Base-by-base conservation (phyloP, 2,329 filamentous ascomycete genomes). In the Polychaeton citri region DNA sequence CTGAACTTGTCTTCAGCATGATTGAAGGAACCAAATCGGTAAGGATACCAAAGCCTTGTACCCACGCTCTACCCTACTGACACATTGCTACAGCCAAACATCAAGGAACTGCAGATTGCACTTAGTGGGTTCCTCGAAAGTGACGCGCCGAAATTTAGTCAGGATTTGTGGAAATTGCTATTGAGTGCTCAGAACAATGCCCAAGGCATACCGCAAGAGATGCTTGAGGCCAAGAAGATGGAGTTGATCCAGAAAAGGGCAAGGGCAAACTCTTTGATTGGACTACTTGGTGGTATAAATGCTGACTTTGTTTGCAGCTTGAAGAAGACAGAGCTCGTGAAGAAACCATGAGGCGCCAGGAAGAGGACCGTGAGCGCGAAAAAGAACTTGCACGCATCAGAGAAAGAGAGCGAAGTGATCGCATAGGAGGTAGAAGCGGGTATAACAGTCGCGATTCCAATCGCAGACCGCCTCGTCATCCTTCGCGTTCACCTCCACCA, bases 231-330 rank as follows among this genome's bases (percentile, higher is more conserved):
- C 1, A 98, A 98, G 68, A 98, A 96, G 62, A 65, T 83, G 31
- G 90, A 98, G 60, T 67, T 98, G 33, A 84, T 90, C 43, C 85
- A 95, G 60, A 86, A 95, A 61, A 93, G 93, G 79, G 88, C 92
- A 58, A 21, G 55, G 38, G 26, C 19, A 15, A 9, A 20, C n/a
- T 33, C 21, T 8, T 6, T 28, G 10, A 13, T 17, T 19, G 13
- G 8, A 8, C 21, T 19, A 36, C 20, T 19, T 6, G 12, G 7
- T 19, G 4, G 24, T 16, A 30, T 30, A 13, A n/a, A 21, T 19
- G 36, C 39, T 54, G 58, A 49, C 41, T 49, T n/a, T n/a, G n/a
- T 20, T 12, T 19, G 32, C 45, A 87, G 85, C 75, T 85, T 35
- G 80, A 92, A 53, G 81, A 84, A 21, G 85, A 90, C 47, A 81